These are phyloP conservation scores for Eutrema japonicum DNA, from an alignment of 345 rosid genomes.

Conservation along the genomic window DNA sequence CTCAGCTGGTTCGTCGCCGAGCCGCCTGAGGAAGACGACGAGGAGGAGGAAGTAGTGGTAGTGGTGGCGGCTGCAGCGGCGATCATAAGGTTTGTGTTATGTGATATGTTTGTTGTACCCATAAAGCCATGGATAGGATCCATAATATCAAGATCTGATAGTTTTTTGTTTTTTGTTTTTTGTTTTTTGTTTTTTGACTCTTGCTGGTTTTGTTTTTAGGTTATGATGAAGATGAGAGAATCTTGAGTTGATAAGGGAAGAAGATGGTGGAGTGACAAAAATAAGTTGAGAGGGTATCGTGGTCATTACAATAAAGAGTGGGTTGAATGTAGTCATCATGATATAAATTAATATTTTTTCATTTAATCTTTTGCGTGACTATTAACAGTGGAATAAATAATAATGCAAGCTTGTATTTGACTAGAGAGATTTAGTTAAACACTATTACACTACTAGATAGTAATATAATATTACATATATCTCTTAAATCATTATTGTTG, in stretches of 20 bases:
- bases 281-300: constrained; percentile 26
- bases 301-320: constrained; percentile 38
- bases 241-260: constrained; percentile 36
- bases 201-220: constrained; percentile 27
- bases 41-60: constrained; percentile 38
- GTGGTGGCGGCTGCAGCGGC: constrained; percentile 36
- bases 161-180: background rate
- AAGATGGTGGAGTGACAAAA: constrained; percentile 32
- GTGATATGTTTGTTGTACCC: constrained; percentile 34
- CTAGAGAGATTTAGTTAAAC: constrained; percentile 18
- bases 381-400: constrained; percentile 37
- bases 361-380: constrained; percentile 34
- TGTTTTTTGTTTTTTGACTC: background rate
- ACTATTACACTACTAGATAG: background rate
- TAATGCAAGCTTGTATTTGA: constrained; percentile 27
- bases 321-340: constrained; percentile 29
- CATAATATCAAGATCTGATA: constrained; percentile 43
- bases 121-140: constrained; percentile 61
- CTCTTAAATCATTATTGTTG: constrained; percentile 19
- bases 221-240: constrained; percentile 34
- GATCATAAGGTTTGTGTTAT: constrained; percentile 43
- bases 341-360: constrained; percentile 10
- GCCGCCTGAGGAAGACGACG: constrained; percentile 50
- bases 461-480: background rate
- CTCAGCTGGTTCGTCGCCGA: constrained; percentile 63